Conservation (phyloP, 1,284 basidiomycete genomes). For the Cryptococcus wingfieldii region DNA sequence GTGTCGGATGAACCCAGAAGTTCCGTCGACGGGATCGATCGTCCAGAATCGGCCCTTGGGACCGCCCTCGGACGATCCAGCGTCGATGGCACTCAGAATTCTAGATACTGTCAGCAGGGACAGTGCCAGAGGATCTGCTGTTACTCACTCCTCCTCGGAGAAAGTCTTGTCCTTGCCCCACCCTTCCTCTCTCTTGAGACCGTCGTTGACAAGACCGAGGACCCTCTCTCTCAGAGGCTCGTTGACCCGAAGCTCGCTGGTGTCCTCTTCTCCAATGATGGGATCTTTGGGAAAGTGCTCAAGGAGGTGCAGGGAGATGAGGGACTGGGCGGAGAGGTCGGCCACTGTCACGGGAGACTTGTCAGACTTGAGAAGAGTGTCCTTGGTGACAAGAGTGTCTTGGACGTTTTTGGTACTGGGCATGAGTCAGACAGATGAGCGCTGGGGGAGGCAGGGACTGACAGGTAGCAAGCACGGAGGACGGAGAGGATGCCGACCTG, state of each 20-base stretch:
- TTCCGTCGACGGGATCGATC: conserved; percentile 51
- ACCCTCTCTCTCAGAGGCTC: conserved; percentile 65
- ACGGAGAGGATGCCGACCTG: conserved; percentile 84
- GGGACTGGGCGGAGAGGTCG: conserved; percentile 84
- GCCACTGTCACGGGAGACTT: conserved; percentile 95
- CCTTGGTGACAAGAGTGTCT: conserved; percentile 76
- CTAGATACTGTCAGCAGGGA: conserved; percentile 37
- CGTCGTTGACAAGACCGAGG: conserved; percentile 76
- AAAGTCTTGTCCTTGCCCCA: conserved; percentile 38
- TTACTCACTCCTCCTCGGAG: conserved; percentile 51
- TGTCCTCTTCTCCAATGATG: conserved; percentile 95
- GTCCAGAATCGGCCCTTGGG: conserved; percentile 56
- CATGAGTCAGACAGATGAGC: background rate
- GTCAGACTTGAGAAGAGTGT: conserved; percentile 86
- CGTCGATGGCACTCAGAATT: conserved; percentile 79
- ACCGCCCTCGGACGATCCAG: conserved; percentile 77
- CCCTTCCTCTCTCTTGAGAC: conserved; percentile 52
- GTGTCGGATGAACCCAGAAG: conserved; percentile 76
- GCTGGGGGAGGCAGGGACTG: conserved; percentile 21
- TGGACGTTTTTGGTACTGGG: conserved; percentile 80
- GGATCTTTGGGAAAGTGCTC: conserved; percentile 76
- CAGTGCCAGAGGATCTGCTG: background rate
- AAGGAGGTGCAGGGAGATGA: conserved; percentile 73
- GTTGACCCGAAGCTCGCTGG: conserved; percentile 64
- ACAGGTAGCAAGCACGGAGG: conserved; percentile 68